Conservation (phyloP, 371 early-diverging fungal species). For the Nematocida ironsii region DNA sequence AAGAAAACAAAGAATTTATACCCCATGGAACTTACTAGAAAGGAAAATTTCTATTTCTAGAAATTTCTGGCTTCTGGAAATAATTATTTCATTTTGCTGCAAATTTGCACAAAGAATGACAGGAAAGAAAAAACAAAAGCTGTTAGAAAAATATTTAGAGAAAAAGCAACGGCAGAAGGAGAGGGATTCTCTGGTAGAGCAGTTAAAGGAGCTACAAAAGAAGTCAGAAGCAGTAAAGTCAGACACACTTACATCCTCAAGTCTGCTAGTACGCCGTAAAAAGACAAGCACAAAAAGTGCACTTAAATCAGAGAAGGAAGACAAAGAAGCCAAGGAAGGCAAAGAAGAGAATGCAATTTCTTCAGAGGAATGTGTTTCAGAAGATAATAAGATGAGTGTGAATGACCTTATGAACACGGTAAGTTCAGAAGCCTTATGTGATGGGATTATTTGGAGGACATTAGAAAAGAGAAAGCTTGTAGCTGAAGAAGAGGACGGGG, state of each 20-base stretch:
- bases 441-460: not conserved
- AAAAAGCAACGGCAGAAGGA: conserved; percentile 63
- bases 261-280: conserved; percentile 6
- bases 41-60: conserved; percentile 25
- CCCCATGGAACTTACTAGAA: conserved; percentile 31
- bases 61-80: conserved; percentile 17
- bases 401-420: not conserved
- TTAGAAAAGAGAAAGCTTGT: conserved; percentile 1
- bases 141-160: conserved; percentile 65
- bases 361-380: not conserved
- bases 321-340: not conserved
- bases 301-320: not conserved
- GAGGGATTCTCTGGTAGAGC: conserved; percentile 62
- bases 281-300: not conserved
- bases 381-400: not conserved
- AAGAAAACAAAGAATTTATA: conserved; percentile 51
- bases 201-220: conserved; percentile 55
- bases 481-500: not conserved
- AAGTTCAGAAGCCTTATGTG: not conserved
- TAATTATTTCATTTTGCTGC: not conserved
- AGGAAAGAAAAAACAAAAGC: conserved; percentile 58
- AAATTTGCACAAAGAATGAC: conserved; percentile 40
- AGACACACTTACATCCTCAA: not conserved
- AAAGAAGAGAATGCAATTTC: not conserved
- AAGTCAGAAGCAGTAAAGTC: not conserved